phyloP scores from a whole-genome alignment of 2,329 filamentous ascomycete genomes.

The Aspergillus aculeatus region DNA sequence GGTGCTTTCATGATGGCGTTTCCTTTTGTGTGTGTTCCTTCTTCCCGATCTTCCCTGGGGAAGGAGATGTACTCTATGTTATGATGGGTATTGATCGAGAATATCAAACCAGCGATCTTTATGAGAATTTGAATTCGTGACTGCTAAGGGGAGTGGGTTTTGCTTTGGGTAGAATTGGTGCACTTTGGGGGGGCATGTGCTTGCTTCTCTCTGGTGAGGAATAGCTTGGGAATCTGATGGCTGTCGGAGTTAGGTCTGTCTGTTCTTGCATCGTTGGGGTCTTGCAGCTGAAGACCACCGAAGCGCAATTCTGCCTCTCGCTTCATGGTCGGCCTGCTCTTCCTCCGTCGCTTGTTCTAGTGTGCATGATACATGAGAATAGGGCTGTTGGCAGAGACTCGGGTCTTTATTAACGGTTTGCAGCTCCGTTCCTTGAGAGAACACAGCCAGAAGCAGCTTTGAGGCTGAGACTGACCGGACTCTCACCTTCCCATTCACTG shows the following conservation, averaged over 20 bases:
- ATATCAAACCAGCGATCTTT: neutral
- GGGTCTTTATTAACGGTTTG: no score
- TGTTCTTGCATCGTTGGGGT: neutral
- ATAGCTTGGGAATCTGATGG: neutral
- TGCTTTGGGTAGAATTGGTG: neutral
- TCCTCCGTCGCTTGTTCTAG: neutral
- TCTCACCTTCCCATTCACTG: no score
- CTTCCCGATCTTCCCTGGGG: neutral
- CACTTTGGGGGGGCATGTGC: no score
- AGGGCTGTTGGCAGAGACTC: no score
- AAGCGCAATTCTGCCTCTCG: neutral
- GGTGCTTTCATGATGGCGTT: neutral
- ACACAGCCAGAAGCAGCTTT: no score
- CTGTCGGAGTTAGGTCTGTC: neutral
- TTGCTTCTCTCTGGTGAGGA: neutral
- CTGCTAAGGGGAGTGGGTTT: no score
- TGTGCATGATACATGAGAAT: no score
- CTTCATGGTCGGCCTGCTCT: neutral
- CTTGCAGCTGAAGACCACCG: neutral
- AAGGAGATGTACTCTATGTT: neutral
- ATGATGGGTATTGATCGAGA: neutral
- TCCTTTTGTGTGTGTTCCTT: neutral
- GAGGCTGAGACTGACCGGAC: no score
- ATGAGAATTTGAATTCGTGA: neutral
- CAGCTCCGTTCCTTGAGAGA: no score